These are phyloP conservation scores for Cutaneotrichosporon cutaneum DNA, from an alignment of 1,284 basidiomycete species.

Conservation along the genomic window DNA sequence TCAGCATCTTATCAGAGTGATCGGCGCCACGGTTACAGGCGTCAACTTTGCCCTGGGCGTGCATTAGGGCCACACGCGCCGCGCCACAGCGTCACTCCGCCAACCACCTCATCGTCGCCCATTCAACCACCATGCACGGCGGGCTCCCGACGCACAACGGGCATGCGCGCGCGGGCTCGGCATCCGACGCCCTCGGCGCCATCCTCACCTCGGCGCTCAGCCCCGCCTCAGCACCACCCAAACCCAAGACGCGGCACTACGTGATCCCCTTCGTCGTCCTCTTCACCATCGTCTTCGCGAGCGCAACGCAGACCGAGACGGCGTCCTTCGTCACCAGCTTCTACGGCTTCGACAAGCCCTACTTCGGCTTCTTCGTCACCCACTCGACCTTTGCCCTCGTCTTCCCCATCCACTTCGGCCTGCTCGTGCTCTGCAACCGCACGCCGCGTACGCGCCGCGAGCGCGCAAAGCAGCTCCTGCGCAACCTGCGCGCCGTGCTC, in stretches of 20 bases:
- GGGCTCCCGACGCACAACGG: neutral
- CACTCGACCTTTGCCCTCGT: slow-evolving; percentile 49
- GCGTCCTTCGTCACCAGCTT: slow-evolving; percentile 38
- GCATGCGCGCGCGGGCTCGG: neutral
- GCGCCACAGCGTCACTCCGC: neutral
- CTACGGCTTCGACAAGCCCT: slow-evolving; percentile 46
- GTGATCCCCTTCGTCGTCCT: slow-evolving; percentile 43
- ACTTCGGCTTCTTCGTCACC: slow-evolving; percentile 53
- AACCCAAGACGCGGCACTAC: slow-evolving; percentile 2
- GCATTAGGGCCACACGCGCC: neutral
- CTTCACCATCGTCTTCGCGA: slow-evolving; percentile 44
- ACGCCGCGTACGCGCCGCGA: neutral
- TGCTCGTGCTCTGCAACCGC: slow-evolving; percentile 24
- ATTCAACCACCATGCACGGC: neutral
- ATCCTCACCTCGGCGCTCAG: neutral
- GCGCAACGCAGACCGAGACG: slow-evolving; percentile 49
- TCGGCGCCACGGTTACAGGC: neutral
- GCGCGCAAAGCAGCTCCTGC: slow-evolving; percentile 16
- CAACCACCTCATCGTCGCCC: neutral
- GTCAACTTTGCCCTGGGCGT: neutral
- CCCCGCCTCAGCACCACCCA: neutral
- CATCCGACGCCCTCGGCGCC: neutral
- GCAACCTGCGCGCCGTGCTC: slow-evolving; percentile 21
- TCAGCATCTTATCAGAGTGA: slow-evolving; percentile 2
- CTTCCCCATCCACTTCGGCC: slow-evolving; percentile 43